Evolutionary conservation across 2,329 filamentous ascomycete species (phyloP).

Genomic region (Myriangium duriaei): DNA sequence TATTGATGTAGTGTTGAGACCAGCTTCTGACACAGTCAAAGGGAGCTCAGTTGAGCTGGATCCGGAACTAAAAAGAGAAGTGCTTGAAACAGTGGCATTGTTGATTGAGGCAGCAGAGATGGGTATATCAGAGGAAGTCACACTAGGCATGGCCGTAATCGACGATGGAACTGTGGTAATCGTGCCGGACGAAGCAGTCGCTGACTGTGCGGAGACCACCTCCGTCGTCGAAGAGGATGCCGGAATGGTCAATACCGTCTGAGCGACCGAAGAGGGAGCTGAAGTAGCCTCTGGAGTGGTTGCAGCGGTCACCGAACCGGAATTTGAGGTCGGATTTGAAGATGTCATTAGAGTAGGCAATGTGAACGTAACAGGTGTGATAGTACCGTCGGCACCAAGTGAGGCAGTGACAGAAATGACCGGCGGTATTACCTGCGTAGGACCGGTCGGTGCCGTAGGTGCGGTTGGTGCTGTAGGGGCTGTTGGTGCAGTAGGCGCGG

Average conservation of each 20-base stretch:
- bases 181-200: neutral
- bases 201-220: slow-evolving; percentile 9
- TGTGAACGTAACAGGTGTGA: slow-evolving; percentile 3
- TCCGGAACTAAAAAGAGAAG: slow-evolving; percentile 2
- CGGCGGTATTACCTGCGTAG: neutral
- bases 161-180: too few relatives aligned
- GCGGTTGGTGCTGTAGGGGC: neutral
- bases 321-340: too few relatives aligned
- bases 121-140: slow-evolving; percentile 1
- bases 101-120: slow-evolving; percentile 2
- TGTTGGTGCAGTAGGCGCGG: slow-evolving; percentile 7
- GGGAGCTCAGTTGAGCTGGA: slow-evolving; percentile 1
- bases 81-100: too few relatives aligned
- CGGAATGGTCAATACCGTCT: slow-evolving; percentile 3
- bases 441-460: slow-evolving; percentile 1
- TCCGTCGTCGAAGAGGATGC: slow-evolving; percentile 9
- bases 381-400: slow-evolving; percentile 1
- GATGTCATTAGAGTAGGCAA: neutral
- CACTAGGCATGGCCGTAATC: neutral
- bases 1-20: slow-evolving; percentile 4
- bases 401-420: slow-evolving; percentile 3
- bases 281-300: neutral
- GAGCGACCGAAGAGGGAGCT: neutral
- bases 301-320: too few relatives aligned
- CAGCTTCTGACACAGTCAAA: slow-evolving; percentile 2